Base-by-base conservation (phyloP, 2,329 filamentous ascomycete species). In the Paracoccidioides brasiliensis region DNA sequence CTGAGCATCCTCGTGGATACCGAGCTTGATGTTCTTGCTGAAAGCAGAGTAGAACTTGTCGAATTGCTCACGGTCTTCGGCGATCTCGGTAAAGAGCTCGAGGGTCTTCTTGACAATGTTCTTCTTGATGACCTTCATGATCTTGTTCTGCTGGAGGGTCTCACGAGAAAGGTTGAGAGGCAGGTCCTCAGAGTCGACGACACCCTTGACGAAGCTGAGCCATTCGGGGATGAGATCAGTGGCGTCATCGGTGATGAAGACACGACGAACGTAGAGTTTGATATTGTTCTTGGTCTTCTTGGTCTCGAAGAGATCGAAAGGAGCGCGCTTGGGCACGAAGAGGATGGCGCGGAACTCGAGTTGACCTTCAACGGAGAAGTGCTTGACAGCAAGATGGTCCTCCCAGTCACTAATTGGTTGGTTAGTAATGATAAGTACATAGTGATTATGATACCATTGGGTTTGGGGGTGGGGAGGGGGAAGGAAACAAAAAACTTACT, bases 231-330 rank as follows among this genome's bases (percentile, higher is more conserved):
- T 94, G 78, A 98, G 86, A 74, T 98, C 93, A 67, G 93, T 97
- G 67, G 93, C 93, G 75, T 98, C 93, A 66, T 98, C 93, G 59
- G 93, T 98, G 82, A 98, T 98, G 87, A 98, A 98, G 76, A 98
- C 93, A 74, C 93, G 93, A 75, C 93, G 91, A 71, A 98, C 93
- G 79, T 98, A 98, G 68, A 98, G 86, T 86, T 98, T 98, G 84
- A 98, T 97, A 87, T 98, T 98, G 88, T 97, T 98, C 90, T 98
- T 98, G 73, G 91, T 96, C 87, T 96, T 95, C 89, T 98, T 98
- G 74, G 91, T 96, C 87, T 98, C 93, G 75, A 98, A 98, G 61
- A 98, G 88, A 72, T 98, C 93, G 76, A 98, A 98, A 68, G 93
- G 93, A 76, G 93, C 93, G 70, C 93, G 91, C 88, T 98, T 97